Evolutionary conservation across 345 rosid species (phyloP).

Genomic region (Hibiscus tridactylites): DNA sequence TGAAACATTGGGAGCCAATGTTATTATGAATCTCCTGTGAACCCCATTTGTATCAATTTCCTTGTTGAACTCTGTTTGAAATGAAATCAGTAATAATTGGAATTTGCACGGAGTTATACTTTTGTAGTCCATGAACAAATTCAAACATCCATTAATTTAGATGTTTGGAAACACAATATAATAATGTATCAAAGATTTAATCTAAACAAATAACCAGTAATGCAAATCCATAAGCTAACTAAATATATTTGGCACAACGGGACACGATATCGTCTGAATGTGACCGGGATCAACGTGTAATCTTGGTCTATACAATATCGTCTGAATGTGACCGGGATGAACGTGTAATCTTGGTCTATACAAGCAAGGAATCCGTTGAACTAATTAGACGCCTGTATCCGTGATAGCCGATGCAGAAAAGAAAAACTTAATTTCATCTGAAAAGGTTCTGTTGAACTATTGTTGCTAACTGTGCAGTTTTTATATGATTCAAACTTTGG

Average conservation of each 20-base stretch:
- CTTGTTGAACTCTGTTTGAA: background rate
- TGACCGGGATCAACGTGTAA: too few relatives aligned
- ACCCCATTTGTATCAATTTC: background rate
- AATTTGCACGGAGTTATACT: background rate
- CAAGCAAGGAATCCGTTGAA: background rate
- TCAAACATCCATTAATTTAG: too few relatives aligned
- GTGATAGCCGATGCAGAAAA: conserved; percentile 76
- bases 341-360: too few relatives aligned
- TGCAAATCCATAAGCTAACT: too few relatives aligned
- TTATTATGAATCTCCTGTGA: background rate
- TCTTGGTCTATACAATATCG: too few relatives aligned
- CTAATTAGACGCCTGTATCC: conserved; percentile 18
- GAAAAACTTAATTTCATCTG: conserved; percentile 61
- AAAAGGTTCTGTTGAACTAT: conserved; percentile 35
- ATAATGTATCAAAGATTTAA: too few relatives aligned
- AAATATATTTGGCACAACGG: too few relatives aligned
- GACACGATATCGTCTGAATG: too few relatives aligned
- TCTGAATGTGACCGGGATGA: too few relatives aligned
- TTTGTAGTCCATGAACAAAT: too few relatives aligned
- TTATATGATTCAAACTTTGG: background rate
- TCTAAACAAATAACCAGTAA: too few relatives aligned
- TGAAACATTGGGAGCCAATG: background rate
- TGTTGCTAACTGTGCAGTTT: background rate
- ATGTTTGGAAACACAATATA: too few relatives aligned
- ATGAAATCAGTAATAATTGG: background rate